Evolutionary conservation across 192 early-diverging fungal genomes (phyloP), one percentile per base, ranked within the genome.

Genomic region (Coemansia sp.): DNA sequence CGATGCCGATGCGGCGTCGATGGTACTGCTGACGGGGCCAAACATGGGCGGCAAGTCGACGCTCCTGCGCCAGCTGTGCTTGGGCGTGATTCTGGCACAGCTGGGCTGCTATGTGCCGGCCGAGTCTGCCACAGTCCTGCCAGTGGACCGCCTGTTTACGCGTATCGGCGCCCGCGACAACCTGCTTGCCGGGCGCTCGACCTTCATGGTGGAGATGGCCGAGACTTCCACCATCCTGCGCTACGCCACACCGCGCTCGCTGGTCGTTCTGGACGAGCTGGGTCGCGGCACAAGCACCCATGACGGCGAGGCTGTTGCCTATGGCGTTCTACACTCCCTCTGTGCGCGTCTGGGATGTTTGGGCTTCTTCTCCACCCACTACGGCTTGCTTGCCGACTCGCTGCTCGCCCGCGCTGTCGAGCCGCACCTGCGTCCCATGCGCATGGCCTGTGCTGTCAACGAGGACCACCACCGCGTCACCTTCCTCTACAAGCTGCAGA

Each of bases 21-120:
- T 98, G 75, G 88, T 98, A 11, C 81, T 99, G 10, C 74, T 99
- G 50, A 98, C 97, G 0, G 97, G 97, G 22, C 96, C 97, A n/a
- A 99, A 99, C 73, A 98, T 98, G 94, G 97, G 96, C 68, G 97
- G 97, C 57, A 99, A 99, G 85, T 93, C 91, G 1, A 99, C 97
- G 0, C 82, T 99, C 17, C 84, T 98, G 55, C 87, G 97, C 30
- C 96, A 98, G 84, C 90, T 92, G 0, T 97, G 94, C 68, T 84
- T 97, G 36, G 94, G 92, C 1, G 90, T 97, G 14, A 94, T 99
- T 25, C 87, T 99, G 88, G 96, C 96, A 2, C 95, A 97, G 61
- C 74, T 98, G 6, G 98, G 96, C 9, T 93, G 93, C 72, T 94
- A 93, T 61, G 94, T 99, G 6, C 94, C 97, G 4, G 96, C 97